Percentiles rank a stretch among this genome's conserved stretches.
Conservation (phyloP, 768 basidiomycete genomes). For the Lactifluus volemus region DNA sequence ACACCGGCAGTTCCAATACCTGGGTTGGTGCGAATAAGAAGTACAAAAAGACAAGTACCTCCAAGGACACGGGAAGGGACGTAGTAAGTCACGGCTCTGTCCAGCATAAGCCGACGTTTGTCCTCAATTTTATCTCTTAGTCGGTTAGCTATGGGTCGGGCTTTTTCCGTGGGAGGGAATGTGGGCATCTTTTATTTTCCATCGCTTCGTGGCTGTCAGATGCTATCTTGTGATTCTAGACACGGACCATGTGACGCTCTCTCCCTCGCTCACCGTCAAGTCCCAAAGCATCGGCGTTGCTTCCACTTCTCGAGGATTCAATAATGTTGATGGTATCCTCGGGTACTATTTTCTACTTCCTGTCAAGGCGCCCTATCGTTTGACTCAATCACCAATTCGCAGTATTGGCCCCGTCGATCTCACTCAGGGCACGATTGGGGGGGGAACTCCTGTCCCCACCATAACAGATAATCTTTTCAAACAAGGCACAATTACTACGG, state of each 20-base stretch:
- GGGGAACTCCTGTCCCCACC: constrained; percentile 36
- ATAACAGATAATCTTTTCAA: constrained; percentile 49
- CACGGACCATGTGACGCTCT: constrained; percentile 10
- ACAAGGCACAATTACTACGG: constrained; percentile 36
- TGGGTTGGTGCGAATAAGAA: no score
- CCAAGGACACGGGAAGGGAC: constrained; percentile 31
- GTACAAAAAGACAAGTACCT: constrained; percentile 49
- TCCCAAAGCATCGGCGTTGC: constrained; percentile 35
- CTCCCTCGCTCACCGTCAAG: constrained; percentile 16
- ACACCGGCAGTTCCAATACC: no score
- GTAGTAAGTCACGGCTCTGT: no score
- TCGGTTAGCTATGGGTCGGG: constrained; percentile 15
- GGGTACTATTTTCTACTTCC: constrained; percentile 27
- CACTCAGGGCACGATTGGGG: constrained; percentile 36
- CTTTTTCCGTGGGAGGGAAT: constrained; percentile 12
- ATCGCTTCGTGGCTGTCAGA: constrained; percentile 13
- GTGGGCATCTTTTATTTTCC: neutral
- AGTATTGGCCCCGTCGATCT: constrained; percentile 46
- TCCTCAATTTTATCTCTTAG: constrained; percentile 41
- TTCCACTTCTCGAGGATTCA: constrained; percentile 22
- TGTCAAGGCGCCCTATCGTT: neutral
- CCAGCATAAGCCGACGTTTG: constrained; percentile 22
- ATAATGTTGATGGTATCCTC: constrained; percentile 40
- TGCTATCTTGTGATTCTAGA: neutral
- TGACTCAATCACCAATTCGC: neutral